Percentiles rank a stretch among this genome's conserved stretches.
Evolutionary conservation across 192 early-diverging fungal genomes (phyloP).

Genomic region (Mortierella claussenii): DNA sequence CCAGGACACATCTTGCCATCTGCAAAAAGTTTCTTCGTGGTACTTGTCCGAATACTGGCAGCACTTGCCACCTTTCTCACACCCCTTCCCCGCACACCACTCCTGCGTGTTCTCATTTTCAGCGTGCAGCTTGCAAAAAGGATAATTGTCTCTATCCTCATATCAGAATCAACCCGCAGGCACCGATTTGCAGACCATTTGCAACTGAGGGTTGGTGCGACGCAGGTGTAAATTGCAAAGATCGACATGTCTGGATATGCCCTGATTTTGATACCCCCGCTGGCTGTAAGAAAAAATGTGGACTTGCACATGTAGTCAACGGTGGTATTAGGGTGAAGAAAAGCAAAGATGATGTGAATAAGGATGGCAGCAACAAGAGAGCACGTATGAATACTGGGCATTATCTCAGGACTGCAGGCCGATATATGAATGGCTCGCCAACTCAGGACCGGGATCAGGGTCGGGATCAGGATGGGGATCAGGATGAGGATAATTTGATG

Average conservation of each 20-base stretch:
- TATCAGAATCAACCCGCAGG: conserved; percentile 62
- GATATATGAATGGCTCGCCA: conserved; percentile 1
- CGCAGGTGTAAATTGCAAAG: conserved; percentile 61
- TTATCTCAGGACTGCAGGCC: not conserved
- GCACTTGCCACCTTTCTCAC: conserved; percentile 64
- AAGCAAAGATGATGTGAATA: conserved; percentile 15
- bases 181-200: conserved; percentile 73
- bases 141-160: conserved; percentile 68
- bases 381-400: not conserved
- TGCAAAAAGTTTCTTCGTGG: conserved; percentile 60
- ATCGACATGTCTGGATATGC: conserved; percentile 76
- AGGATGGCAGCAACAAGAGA: not conserved
- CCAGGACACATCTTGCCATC: conserved; percentile 57
- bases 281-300: conserved; percentile 68
- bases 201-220: conserved; percentile 71
- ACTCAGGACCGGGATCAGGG: conserved; percentile 3
- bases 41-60: conserved; percentile 56
- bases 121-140: conserved; percentile 66
- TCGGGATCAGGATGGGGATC: conserved; percentile 5
- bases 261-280: conserved; percentile 73
- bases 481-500: conserved; percentile 2
- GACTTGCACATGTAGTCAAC: conserved; percentile 66
- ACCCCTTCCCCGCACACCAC: conserved; percentile 60
- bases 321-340: conserved; percentile 20
- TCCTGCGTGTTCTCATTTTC: conserved; percentile 75